phyloP scores from a whole-genome alignment of 1,284 basidiomycete genomes.

The Ceratobasidium sp. region DNA sequence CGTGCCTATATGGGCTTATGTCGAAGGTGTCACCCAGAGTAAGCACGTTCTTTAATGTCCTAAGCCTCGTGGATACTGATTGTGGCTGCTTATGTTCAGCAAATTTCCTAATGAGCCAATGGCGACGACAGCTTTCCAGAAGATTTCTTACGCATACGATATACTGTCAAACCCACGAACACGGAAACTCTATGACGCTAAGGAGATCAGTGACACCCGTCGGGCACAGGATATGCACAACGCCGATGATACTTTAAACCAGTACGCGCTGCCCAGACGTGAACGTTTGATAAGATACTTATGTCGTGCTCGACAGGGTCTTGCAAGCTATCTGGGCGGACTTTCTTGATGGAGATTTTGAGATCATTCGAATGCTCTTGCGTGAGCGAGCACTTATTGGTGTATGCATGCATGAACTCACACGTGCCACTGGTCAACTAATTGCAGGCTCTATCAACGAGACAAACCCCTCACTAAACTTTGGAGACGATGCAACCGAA shows the following conservation, averaged over 20 bases:
- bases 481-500: slow-evolving; percentile 80
- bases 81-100: slow-evolving; percentile 59
- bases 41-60: slow-evolving; percentile 53
- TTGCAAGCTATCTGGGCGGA: slow-evolving; percentile 82
- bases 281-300: slow-evolving; percentile 81
- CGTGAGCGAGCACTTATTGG: slow-evolving; percentile 63
- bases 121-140: slow-evolving; percentile 87
- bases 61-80: slow-evolving; percentile 27
- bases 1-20: slow-evolving; percentile 83
- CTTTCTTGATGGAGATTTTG: slow-evolving; percentile 85
- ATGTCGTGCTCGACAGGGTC: slow-evolving; percentile 55
- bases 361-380: slow-evolving; percentile 80
- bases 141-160: slow-evolving; percentile 85
- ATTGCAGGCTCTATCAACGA: slow-evolving; percentile 78
- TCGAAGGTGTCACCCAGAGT: slow-evolving; percentile 88
- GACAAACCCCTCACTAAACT: slow-evolving; percentile 74
- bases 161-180: slow-evolving; percentile 80
- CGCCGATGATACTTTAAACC: slow-evolving; percentile 41
- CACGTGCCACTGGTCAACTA: not conserved
- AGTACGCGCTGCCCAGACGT: slow-evolving; percentile 61
- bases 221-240: slow-evolving; percentile 17
- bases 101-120: slow-evolving; percentile 82
- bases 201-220: slow-evolving; percentile 47
- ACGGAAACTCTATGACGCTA: slow-evolving; percentile 76
- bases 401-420: slow-evolving; percentile 13